Evolutionary conservation across 805 yeast genomes (phyloP).

Genomic region (Kodamaea restingae): DNA sequence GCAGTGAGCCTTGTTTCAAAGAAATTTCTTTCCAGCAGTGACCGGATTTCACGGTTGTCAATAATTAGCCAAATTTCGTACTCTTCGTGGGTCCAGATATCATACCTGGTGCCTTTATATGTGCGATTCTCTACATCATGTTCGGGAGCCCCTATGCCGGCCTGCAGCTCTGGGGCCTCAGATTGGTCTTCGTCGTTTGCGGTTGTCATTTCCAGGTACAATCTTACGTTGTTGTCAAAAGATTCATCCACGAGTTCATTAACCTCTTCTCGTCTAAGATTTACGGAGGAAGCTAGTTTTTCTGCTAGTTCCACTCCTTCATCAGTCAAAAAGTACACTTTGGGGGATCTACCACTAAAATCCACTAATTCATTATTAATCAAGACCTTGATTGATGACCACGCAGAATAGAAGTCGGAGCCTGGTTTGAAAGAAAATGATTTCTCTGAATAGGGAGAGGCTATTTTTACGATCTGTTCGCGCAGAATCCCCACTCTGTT

Average conservation of each 20-base stretch:
- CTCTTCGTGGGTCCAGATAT: slow-evolving; percentile 58
- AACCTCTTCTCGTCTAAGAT: slow-evolving; percentile 1
- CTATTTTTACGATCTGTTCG: slow-evolving; percentile 52
- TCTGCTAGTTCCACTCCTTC: slow-evolving; percentile 64
- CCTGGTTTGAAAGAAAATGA: slow-evolving; percentile 60
- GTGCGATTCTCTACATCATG: slow-evolving; percentile 25
- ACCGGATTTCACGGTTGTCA: slow-evolving; percentile 80
- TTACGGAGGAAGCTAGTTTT: slow-evolving; percentile 41
- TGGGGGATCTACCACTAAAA: slow-evolving; percentile 51
- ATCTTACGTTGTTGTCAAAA: slow-evolving; percentile 4
- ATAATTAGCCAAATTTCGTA: slow-evolving; percentile 60
- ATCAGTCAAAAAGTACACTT: slow-evolving; percentile 60
- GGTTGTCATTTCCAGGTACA: slow-evolving; percentile 9
- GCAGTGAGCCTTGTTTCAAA: slow-evolving; percentile 53
- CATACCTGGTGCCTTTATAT: slow-evolving; percentile 29
- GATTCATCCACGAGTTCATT: slow-evolving; percentile 7
- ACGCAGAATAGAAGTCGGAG: slow-evolving; percentile 67
- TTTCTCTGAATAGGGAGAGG: slow-evolving; percentile 51
- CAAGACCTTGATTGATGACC: slow-evolving; percentile 67
- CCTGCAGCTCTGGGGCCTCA: too few species aligned
- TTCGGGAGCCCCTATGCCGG: not conserved
- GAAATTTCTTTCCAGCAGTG: slow-evolving; percentile 63
- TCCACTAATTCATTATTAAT: slow-evolving; percentile 56
- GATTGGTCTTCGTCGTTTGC: not conserved
- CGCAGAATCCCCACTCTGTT: slow-evolving; percentile 56